Base-by-base conservation (phyloP, 352 stramenopile genomes). In the Pythium inflatum region DNA sequence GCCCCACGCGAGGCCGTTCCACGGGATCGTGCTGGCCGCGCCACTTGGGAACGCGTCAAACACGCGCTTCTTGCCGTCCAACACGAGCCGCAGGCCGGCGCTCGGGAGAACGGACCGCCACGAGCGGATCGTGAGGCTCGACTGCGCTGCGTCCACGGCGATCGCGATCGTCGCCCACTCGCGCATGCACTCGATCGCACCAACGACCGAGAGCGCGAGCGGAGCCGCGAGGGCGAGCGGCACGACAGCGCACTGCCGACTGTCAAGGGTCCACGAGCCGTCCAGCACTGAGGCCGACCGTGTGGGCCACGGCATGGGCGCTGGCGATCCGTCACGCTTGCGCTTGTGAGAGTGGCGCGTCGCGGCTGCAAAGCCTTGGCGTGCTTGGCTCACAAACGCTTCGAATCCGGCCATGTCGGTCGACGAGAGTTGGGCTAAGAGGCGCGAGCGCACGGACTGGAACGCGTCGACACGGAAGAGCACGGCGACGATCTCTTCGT, bases 41-140 rank as follows among this genome's bases (percentile, higher is more conserved):
- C 81, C 81, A 40, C 77, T 87, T 1, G 77, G 79, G 28, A 85
- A 84, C 24, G 64, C 72, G 40, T 68, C 71, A 34, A 87, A 89
- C 12, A 84, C 48, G 18, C 77, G 68, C 33, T 71, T 79, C 20
- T 66, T 69, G 16, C 72, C 70, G 41, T 89, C 81, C 28, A 89
- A 62, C 13, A 82, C 53, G 46, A 89, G 54, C 24, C 58, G 51
- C 68, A 81, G 77, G 24, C 68, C 79, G 41, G 5, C 40, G 7
- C 13, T 48, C 40, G 40, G 13, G 11, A 20, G 7, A 18, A 69
- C 38, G 5, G 48, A 38, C 62, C 62, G 57, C 25, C 56, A 40
- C 30, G 62, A 69, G 11, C 31, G 38, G 51, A 69, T 34, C 27
- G 27, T 30, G 11, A 69, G 4, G 14, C 20, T 20, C 6, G 27